Evolutionary conservation across 2,329 filamentous ascomycete genomes (phyloP).

Genomic region (Periconia macrospinosa): DNA sequence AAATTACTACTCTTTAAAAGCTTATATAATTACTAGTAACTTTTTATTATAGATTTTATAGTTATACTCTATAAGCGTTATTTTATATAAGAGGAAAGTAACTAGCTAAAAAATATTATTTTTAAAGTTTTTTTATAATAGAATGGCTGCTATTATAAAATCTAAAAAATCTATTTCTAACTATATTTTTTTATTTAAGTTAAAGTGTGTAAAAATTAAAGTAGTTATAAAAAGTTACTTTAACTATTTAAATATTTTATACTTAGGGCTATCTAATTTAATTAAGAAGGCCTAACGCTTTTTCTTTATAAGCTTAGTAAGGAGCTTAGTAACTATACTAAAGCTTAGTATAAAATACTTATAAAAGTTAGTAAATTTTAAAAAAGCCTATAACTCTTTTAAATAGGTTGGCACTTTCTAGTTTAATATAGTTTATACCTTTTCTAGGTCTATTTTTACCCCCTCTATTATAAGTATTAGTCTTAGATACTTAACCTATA

Average conservation of each 20-base stretch:
- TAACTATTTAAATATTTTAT: background rate
- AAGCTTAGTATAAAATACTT: background rate
- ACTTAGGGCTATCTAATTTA: background rate
- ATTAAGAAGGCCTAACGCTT: background rate
- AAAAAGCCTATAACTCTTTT: background rate
- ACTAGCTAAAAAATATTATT: background rate
- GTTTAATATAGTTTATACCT: background rate
- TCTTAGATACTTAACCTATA: background rate
- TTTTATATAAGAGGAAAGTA: background rate
- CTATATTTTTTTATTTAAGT: background rate
- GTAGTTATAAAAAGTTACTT: background rate
- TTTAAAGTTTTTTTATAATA: background rate
- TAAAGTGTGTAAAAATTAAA: background rate
- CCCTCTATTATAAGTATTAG: background rate
- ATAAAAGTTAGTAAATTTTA: background rate
- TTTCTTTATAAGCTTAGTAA: background rate
- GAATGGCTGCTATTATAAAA: background rate
- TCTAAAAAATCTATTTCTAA: background rate
- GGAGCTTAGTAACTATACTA: background rate
- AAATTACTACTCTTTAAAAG: background rate
- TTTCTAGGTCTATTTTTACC: background rate
- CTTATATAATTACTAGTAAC: background rate
- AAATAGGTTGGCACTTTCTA: background rate
- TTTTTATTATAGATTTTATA: constrained; percentile 1
- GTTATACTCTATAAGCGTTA: background rate